Conservation (phyloP, 805 yeast species). For the Candida rishiriensis region DNA sequence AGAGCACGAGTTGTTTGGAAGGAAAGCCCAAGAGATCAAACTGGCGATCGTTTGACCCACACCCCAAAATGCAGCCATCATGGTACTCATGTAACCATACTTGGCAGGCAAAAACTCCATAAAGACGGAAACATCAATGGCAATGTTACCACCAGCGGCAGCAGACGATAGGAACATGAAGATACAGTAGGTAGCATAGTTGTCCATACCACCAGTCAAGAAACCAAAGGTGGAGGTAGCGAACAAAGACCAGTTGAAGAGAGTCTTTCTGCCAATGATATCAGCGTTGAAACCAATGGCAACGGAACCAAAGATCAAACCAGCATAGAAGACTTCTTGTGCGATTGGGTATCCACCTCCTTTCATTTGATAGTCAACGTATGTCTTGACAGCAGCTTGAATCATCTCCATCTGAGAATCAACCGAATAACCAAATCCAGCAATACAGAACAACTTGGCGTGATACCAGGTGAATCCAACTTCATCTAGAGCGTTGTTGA, state of each 20-base stretch:
- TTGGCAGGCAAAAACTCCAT: constrained; percentile 49
- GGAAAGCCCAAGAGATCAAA: constrained; percentile 51
- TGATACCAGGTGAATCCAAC: constrained; percentile 59
- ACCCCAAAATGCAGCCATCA: constrained; percentile 60
- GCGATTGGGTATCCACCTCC: constrained; percentile 39
- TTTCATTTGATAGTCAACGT: constrained; percentile 43
- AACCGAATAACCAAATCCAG: constrained; percentile 54
- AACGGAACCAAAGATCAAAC: constrained; percentile 49
- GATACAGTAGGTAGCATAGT: constrained; percentile 46
- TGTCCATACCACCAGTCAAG: constrained; percentile 48
- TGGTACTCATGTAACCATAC: constrained; percentile 47
- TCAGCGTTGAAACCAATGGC: constrained; percentile 56
- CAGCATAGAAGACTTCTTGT: constrained; percentile 45
- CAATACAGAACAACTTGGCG: constrained; percentile 42
- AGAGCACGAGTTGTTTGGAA: constrained; percentile 46
- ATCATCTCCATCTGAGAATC: constrained; percentile 48
- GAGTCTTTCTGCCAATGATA: constrained; percentile 48
- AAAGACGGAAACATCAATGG: constrained; percentile 49
- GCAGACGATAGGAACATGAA: constrained; percentile 41
- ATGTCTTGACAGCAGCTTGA: constrained; percentile 42
- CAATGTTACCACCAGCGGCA: constrained; percentile 55
- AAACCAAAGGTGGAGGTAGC: constrained; percentile 48
- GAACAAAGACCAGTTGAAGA: constrained; percentile 47
- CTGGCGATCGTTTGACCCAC: constrained; percentile 54
- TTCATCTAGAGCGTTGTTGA: constrained; percentile 54